phyloP scores from a whole-genome alignment of 495 filamentous ascomycete genomes.

The Immersiella caudata region DNA sequence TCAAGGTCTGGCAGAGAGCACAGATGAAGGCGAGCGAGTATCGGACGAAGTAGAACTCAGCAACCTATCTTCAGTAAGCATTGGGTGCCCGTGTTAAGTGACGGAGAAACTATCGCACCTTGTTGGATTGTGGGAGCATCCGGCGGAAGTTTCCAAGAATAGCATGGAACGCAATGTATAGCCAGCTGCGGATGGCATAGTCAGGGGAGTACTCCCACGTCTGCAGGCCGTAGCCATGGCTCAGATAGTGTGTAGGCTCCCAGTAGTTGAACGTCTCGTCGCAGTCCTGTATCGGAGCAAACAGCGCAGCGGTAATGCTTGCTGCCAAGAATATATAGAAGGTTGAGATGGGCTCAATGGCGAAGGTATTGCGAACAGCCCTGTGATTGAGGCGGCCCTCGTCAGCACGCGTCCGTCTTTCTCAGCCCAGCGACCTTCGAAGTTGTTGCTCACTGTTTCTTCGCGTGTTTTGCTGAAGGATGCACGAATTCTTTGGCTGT shows the following conservation, averaged over 20 bases:
- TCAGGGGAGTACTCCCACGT: conserved; percentile 99
- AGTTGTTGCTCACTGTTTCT: conserved; percentile 42
- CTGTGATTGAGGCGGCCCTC: conserved; percentile 30
- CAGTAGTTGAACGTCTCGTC: conserved; percentile 99
- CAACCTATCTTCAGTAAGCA: conserved; percentile 46
- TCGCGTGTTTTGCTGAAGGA: conserved; percentile 49
- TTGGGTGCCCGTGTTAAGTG: conserved; percentile 19
- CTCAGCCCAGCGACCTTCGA: background rate
- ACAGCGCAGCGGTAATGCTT: conserved; percentile 76
- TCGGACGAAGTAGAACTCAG: conserved; percentile 87
- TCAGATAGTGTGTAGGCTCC: conserved; percentile 95
- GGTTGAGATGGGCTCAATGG: conserved; percentile 68
- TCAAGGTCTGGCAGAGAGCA: conserved; percentile 75
- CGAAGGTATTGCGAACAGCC: conserved; percentile 59
- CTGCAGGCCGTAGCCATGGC: conserved; percentile 89
- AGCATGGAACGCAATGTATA: conserved; percentile 87
- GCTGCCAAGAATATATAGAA: conserved; percentile 77
- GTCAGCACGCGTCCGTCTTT: conserved; percentile 11
- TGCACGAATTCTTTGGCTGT: conserved; percentile 43
- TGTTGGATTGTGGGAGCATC: conserved; percentile 60
- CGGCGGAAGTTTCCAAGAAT: conserved; percentile 65
- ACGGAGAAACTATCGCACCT: conserved; percentile 32
- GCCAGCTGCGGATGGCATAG: conserved; percentile 94
- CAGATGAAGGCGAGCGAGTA: conserved; percentile 72
- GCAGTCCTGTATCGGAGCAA: conserved; percentile 93